Base-by-base conservation (phyloP, 768 basidiomycete species). In the Lyophyllum semitale region DNA sequence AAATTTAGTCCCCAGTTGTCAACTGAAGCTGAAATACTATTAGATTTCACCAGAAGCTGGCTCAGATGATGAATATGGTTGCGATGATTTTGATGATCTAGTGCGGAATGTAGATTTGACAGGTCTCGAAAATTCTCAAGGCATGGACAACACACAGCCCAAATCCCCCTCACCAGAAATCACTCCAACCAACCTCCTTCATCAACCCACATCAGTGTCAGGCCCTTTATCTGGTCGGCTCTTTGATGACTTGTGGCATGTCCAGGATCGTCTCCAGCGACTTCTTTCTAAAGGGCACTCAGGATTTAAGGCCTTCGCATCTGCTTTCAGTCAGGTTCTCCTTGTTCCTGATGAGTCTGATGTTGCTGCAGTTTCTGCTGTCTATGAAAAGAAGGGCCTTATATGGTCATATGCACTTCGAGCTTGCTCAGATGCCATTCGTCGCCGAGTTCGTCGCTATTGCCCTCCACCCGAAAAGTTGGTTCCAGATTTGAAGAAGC, bases 221-320 rank as follows among this genome's bases (percentile, higher is more conserved):
- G 9, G 27, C 8, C 25, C 40, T 41, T 8, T 38, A 15, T 17
- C 33, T 7, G 3, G 6, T 18, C 3, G 23, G n/a, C 20, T 46
- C 23, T 26, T 43, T 53, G 25, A 53, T 45, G 33, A 53, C 29
- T 27, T 46, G 18, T 53, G 26, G 32, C 44, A 53, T 40, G 32
- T 46, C 12, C 23, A 37, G 27, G 52, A 53, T 53, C 17, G 44
- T 5, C 18, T 46, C 1, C 15, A 33, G 2, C 25, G 44, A 0
- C 27, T 38, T 2, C 52, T 53, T 15, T 9, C 44, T 13, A 53
- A 53, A 46, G 18, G 11, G 3, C 44, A 53, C 15, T 46, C 52
- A 5, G 32, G 20, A 9, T 53, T 53, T 33, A 53, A 53, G 20
- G 42, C 41, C 13, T 53, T 53, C 44, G 51, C 51, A 9, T 3